These are phyloP conservation scores for Fistulinella cinereoalba DNA, from an alignment of 1,284 basidiomycete species.

Conservation along the genomic window DNA sequence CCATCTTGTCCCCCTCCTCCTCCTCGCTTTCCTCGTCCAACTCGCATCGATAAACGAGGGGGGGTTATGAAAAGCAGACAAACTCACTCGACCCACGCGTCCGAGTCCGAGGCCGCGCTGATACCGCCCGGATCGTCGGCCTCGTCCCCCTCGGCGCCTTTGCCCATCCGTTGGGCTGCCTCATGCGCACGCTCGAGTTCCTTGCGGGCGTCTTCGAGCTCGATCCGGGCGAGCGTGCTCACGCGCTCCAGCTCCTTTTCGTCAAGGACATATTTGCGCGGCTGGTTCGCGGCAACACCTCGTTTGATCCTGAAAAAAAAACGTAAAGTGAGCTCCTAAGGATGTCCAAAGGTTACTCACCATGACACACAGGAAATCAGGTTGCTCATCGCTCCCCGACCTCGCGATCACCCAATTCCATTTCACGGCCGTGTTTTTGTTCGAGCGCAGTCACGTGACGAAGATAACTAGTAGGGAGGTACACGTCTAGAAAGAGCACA, in stretches of 20 bases:
- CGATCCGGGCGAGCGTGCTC: constrained; percentile 82
- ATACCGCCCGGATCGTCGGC: constrained; percentile 57
- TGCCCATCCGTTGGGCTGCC: constrained; percentile 72
- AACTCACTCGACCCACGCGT: constrained; percentile 85
- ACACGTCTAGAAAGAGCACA: too few relatives aligned
- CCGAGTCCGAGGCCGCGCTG: constrained; percentile 33
- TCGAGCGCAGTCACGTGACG: constrained; percentile 19
- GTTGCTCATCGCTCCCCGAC: constrained; percentile 53
- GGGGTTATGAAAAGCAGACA: not conserved
- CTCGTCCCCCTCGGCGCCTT: constrained; percentile 56
- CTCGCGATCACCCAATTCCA: not conserved
- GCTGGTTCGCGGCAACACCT: constrained; percentile 75
- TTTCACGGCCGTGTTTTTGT: constrained; percentile 11
- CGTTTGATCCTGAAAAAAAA: constrained; percentile 70
- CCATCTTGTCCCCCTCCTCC: constrained; percentile 61
- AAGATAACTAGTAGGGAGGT: not conserved
- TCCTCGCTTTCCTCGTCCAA: constrained; percentile 45
- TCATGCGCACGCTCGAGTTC: constrained; percentile 83
- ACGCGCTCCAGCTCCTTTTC: constrained; percentile 90
- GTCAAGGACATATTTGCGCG: constrained; percentile 88
- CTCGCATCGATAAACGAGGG: constrained; percentile 29
- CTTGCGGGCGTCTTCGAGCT: constrained; percentile 83
- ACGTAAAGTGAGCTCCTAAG: not conserved
- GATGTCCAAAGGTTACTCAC: constrained; percentile 24
- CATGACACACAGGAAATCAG: constrained; percentile 63